These are phyloP conservation scores for Tricholoma hemisulphureum DNA, from an alignment of 768 basidiomycete species.

Conservation along the genomic window DNA sequence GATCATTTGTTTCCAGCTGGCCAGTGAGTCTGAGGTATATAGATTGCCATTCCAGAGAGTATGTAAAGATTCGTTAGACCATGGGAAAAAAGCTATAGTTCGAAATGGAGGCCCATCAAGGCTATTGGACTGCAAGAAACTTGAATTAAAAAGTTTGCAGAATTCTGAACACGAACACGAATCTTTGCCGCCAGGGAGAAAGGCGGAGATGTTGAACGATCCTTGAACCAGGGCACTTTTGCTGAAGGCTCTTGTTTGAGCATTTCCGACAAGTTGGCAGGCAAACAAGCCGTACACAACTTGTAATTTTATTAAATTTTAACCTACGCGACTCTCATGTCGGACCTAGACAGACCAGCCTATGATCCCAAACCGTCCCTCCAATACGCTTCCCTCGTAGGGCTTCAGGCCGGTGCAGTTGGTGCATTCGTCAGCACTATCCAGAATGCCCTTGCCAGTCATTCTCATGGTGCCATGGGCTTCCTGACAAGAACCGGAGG, in stretches of 20 bases:
- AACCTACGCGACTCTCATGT: slow-evolving; percentile 32
- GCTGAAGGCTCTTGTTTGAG: neutral
- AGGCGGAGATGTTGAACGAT: slow-evolving; percentile 31
- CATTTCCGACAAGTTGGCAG: neutral
- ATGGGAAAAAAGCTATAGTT: slow-evolving; percentile 49
- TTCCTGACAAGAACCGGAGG: slow-evolving; percentile 85
- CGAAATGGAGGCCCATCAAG: slow-evolving; percentile 33
- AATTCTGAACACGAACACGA: slow-evolving; percentile 39
- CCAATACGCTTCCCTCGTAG: slow-evolving; percentile 53
- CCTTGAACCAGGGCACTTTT: slow-evolving; percentile 37
- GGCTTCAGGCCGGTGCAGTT: slow-evolving; percentile 62
- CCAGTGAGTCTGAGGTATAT: slow-evolving; percentile 27
- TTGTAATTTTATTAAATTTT: no score
- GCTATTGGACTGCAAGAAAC: slow-evolving; percentile 25
- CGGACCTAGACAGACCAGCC: slow-evolving; percentile 26
- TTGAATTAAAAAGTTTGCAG: neutral
- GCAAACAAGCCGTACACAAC: slow-evolving; percentile 7
- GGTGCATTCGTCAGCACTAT: slow-evolving; percentile 65
- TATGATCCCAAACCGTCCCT: slow-evolving; percentile 55
- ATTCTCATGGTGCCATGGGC: slow-evolving; percentile 79
- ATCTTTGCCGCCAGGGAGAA: slow-evolving; percentile 43
- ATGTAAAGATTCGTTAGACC: slow-evolving; percentile 37
- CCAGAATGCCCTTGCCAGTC: slow-evolving; percentile 79
- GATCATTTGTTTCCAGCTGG: slow-evolving; percentile 47
- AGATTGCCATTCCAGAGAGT: slow-evolving; percentile 37